phyloP scores from a whole-genome alignment of 2,329 filamentous ascomycete genomes.

The Ophiostoma piceae region DNA sequence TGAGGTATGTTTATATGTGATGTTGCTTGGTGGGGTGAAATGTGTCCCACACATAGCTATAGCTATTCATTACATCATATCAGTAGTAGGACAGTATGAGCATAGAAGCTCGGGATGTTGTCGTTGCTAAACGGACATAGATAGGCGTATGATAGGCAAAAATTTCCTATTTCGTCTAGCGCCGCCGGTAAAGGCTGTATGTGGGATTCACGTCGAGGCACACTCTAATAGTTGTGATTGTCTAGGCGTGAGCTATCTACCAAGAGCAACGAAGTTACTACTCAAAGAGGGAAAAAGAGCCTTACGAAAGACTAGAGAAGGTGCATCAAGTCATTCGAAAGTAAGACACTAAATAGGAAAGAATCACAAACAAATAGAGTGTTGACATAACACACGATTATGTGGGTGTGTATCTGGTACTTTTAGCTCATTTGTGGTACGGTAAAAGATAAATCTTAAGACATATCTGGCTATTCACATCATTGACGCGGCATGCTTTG shows the following conservation, averaged over 20 bases:
- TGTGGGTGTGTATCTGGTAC: neutral
- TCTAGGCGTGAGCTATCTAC: neutral
- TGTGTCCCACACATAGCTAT: slow-evolving; percentile 1
- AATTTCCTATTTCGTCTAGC: slow-evolving; percentile 12
- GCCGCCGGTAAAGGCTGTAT: slow-evolving; percentile 8
- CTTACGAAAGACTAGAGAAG: neutral
- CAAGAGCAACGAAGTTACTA: neutral
- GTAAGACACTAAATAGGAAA: neutral
- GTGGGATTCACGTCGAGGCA: neutral
- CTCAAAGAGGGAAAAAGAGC: slow-evolving; percentile 13
- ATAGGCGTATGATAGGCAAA: slow-evolving; percentile 9
- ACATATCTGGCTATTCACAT: neutral
- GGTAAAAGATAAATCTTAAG: neutral
- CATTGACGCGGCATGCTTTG: neutral
- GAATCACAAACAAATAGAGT: neutral
- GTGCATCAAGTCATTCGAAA: neutral
- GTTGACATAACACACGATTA: neutral
- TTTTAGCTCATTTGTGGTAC: neutral
- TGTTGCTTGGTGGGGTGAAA: neutral
- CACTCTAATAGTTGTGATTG: neutral
- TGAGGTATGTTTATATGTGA: slow-evolving; percentile 7
- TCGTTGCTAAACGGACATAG: neutral
- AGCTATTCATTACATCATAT: slow-evolving; percentile 7
- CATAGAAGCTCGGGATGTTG: neutral
- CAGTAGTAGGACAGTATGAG: neutral